Conservation (phyloP, 805 yeast species). For the Ogataea populi-albae region DNA sequence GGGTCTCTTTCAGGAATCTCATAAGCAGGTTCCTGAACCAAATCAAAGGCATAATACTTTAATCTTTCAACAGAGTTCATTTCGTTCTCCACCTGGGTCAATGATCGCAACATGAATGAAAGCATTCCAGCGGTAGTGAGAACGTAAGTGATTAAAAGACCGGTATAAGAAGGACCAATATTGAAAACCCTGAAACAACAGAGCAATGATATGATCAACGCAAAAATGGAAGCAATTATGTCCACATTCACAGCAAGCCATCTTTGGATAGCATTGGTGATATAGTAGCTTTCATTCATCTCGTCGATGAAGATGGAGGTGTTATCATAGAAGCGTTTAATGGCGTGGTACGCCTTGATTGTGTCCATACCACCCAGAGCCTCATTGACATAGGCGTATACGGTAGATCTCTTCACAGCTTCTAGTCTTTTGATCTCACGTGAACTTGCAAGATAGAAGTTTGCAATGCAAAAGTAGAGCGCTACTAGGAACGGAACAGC, state of each 20-base stretch:
- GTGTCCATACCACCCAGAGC: conserved; percentile 62
- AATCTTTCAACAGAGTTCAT: conserved; percentile 81
- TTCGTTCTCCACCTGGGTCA: conserved; percentile 72
- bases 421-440: conserved; percentile 76
- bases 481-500: conserved; percentile 54
- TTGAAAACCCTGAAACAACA: conserved; percentile 59
- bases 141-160: conserved; percentile 58
- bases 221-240: conserved; percentile 39
- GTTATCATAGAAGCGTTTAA: conserved; percentile 42
- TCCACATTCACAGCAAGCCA: conserved; percentile 62
- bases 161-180: conserved; percentile 58
- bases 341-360: conserved; percentile 54
- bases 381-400: conserved; percentile 71
- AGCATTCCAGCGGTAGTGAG: conserved; percentile 56
- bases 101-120: conserved; percentile 51
- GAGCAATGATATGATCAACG: conserved; percentile 50
- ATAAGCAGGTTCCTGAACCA: conserved; percentile 67
- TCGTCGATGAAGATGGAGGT: conserved; percentile 49
- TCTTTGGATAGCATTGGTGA: conserved; percentile 56
- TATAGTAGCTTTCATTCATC: conserved; percentile 64
- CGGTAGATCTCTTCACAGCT: conserved; percentile 66
- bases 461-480: conserved; percentile 45
- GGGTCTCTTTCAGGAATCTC: conserved; percentile 44
- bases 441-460: conserved; percentile 66
- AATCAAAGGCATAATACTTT: conserved; percentile 55